Base-by-base conservation (phyloP, 2,329 filamentous ascomycete genomes). In the Xylariales sp. region DNA sequence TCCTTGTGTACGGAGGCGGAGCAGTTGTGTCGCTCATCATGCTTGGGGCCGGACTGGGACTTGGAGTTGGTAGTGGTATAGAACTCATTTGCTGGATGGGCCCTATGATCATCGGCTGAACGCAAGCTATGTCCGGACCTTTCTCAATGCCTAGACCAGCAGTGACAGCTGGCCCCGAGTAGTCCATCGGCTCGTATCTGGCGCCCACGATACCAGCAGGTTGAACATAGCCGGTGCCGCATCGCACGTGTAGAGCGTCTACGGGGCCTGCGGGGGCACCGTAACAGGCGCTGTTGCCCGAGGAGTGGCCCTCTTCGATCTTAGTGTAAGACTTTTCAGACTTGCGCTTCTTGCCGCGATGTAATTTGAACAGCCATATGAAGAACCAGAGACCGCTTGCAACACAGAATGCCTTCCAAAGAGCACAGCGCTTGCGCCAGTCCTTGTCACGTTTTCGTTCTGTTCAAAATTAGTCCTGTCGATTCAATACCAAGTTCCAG, bases 341-440 rank as follows among this genome's bases (percentile, higher is more conserved):
- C 22, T 40, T 31, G 14, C 19, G 12, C 7, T 32, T 25, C 15
- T 34, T 34, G 7, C 18, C 28, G 4, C 27, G 18, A 25, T 14
- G 6, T 16, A 11, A 32, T 37, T 46, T 36, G 18, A 45, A 40
- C 9, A 49, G 19, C 48, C 44, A 50, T 35, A 47, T 44, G 40
- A 42, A 38, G 16, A 47, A 31, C 42, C 42, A 45, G 27, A 52
- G 21, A 9, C 46, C 46, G 6, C 44, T 47, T 4, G 46, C 44
- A 1, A 39, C 24, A 32, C 43, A 47, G 16, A 46, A 46, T 15
- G 50, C 45, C 33, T 50, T 49, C 50, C 46, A 52, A 15, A 49
- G 12, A 22, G 43, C 37, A 28, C 46, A 34, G 5, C 39, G 38
- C 5, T 15, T 16, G 19, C 50, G 48, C 21, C 43, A 43, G 5